Conservation (phyloP, 1,284 basidiomycete species). For the Malassezia sp. region DNA sequence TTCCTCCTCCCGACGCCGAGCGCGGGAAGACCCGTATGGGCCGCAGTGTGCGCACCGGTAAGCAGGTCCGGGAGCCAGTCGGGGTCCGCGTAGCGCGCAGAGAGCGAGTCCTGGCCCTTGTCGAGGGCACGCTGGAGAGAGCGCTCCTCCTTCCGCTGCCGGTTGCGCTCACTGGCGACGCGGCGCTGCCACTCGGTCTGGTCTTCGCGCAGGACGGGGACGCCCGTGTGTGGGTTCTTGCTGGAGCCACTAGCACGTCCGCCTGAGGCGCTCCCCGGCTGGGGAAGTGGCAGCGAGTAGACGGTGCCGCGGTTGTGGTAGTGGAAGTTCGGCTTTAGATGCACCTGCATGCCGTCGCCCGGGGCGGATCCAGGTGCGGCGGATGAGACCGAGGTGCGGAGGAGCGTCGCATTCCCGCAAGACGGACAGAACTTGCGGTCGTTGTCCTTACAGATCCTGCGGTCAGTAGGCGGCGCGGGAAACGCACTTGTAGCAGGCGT, state of each 20-base stretch:
- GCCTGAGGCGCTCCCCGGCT: slow-evolving; percentile 55
- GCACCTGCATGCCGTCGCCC: slow-evolving; percentile 30
- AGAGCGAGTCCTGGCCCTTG: slow-evolving; percentile 35
- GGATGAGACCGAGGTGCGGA: slow-evolving; percentile 67
- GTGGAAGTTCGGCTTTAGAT: slow-evolving; percentile 57
- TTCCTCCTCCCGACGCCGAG: slow-evolving; percentile 43
- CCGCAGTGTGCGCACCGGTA: slow-evolving; percentile 17
- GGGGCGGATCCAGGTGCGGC: slow-evolving; percentile 6
- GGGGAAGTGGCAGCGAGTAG: slow-evolving; percentile 84
- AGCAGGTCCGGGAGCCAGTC: slow-evolving; percentile 40
- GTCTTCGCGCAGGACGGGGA: slow-evolving; percentile 40
- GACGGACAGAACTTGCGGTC: slow-evolving; percentile 94
- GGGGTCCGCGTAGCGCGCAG: slow-evolving; percentile 38
- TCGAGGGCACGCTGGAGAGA: slow-evolving; percentile 20
- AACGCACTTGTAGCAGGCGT: slow-evolving; percentile 97
- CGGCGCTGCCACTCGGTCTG: slow-evolving; percentile 44
- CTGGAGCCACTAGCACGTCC: slow-evolving; percentile 25
- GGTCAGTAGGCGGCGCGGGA: slow-evolving; percentile 4
- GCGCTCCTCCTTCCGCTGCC: slow-evolving; percentile 34
- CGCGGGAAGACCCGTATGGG: slow-evolving; percentile 26
- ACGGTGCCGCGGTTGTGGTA: slow-evolving; percentile 83
- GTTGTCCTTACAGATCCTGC: slow-evolving; percentile 85
- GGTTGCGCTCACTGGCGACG: slow-evolving; percentile 25
- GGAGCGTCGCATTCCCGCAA: slow-evolving; percentile 82
- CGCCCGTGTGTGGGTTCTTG: slow-evolving; percentile 19